Evolutionary conservation across 78 protist genomes (phyloP).

Genomic region (Dictyostelium firmibasis): DNA sequence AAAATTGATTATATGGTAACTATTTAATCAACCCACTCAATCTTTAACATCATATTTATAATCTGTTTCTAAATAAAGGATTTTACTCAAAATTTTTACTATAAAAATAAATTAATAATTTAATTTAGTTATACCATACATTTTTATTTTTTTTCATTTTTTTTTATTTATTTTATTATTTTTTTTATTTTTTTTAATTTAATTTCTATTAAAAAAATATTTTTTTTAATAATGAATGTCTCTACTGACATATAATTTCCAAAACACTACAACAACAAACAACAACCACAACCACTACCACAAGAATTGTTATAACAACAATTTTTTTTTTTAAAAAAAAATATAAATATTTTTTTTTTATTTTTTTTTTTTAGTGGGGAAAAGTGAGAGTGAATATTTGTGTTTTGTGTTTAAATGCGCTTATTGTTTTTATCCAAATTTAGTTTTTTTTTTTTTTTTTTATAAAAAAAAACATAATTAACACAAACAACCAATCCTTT

Average conservation of each 20-base stretch:
- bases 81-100: not conserved
- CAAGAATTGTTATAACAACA: not conserved
- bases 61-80: not conserved
- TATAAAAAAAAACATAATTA: too few relatives aligned
- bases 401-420: not conserved
- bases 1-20: constrained; percentile 8
- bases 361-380: not conserved
- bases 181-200: too few relatives aligned
- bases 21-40: not conserved
- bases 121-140: not conserved
- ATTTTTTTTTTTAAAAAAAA: not conserved
- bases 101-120: not conserved
- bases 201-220: too few relatives aligned
- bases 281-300: not conserved
- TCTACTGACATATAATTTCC: not conserved
- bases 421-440: not conserved
- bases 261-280: not conserved
- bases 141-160: too few relatives aligned
- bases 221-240: not conserved
- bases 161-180: too few relatives aligned
- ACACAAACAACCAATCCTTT: not conserved
- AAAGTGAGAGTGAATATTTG: not conserved
- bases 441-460: too few relatives aligned
- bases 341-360: too few relatives aligned
- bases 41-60: not conserved